Evolutionary conservation across 1,284 basidiomycete genomes (phyloP).

Genomic region (Pholiota adiposa): DNA sequence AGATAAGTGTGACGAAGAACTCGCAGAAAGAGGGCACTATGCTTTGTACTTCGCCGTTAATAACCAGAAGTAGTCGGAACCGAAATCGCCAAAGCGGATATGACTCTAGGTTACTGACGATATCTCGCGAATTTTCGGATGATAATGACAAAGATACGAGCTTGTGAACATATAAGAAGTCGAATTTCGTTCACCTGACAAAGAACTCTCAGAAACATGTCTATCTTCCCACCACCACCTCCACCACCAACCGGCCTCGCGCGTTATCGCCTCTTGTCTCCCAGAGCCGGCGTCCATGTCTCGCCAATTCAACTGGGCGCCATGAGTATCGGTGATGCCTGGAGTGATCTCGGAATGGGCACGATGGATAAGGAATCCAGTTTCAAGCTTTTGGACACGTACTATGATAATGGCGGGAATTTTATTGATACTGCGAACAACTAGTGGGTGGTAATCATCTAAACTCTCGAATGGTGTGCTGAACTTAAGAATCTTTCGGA

Average conservation of each 20-base stretch:
- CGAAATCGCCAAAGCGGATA: background rate
- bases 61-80: no score
- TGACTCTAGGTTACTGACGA: background rate
- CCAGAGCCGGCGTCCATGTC: conserved; percentile 23
- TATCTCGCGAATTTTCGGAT: background rate
- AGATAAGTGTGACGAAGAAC: background rate
- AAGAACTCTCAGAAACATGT: conserved; percentile 6
- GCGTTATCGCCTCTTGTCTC: conserved; percentile 23
- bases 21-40: no score
- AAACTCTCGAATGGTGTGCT: background rate
- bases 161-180: background rate
- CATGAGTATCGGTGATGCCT: conserved; percentile 54
- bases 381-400: conserved; percentile 53
- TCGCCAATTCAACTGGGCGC: conserved; percentile 54
- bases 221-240: conserved; percentile 17
- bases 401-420: conserved; percentile 52
- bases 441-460: conserved; percentile 38
- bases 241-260: conserved; percentile 17
- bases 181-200: background rate
- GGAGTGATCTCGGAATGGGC: conserved; percentile 29
- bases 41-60: no score
- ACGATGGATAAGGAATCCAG: conserved; percentile 46
- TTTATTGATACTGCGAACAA: conserved; percentile 59
- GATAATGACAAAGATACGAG: background rate
- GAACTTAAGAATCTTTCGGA: background rate